These are phyloP conservation scores for Basidiobolus meristosporus DNA, from an alignment of 371 early-diverging fungal species.

Conservation along the genomic window DNA sequence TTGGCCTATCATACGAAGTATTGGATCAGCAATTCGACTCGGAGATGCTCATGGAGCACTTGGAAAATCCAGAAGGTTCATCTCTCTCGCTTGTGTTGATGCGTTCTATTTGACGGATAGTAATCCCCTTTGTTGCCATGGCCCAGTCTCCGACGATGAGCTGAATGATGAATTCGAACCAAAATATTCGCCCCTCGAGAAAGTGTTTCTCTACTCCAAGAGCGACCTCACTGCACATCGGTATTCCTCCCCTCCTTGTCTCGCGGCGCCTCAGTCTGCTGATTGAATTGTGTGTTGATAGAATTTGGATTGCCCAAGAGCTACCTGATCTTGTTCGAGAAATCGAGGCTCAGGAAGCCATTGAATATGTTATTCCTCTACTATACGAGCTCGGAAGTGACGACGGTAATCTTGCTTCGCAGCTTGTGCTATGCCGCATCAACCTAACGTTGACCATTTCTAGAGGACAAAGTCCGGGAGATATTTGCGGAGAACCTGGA, in stretches of 20 bases:
- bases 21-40: too few species aligned
- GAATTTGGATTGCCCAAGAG: conserved; percentile 15
- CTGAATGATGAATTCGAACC: too few species aligned
- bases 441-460: not conserved
- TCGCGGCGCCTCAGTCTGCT: not conserved
- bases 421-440: not conserved
- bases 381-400: conserved; percentile 18
- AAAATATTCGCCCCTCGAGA: conserved; percentile 15
- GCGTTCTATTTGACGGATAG: too few species aligned
- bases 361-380: conserved; percentile 21
- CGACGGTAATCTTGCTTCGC: conserved; percentile 4
- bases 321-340: conserved; percentile 16
- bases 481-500: conserved; percentile 25
- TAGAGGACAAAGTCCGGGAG: conserved; percentile 24
- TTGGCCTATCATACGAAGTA: too few species aligned
- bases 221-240: conserved; percentile 22
- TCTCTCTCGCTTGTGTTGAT: too few species aligned
- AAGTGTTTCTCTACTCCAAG: conserved; percentile 19
- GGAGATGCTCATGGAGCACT: too few species aligned
- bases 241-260: conserved; percentile 5
- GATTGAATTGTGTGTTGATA: conserved; percentile 3
- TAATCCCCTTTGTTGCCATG: too few species aligned
- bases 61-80: too few species aligned
- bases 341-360: conserved; percentile 16
- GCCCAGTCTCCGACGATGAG: too few species aligned